Base-by-base conservation (phyloP, 345 rosid species). In the Populus davidiana region DNA sequence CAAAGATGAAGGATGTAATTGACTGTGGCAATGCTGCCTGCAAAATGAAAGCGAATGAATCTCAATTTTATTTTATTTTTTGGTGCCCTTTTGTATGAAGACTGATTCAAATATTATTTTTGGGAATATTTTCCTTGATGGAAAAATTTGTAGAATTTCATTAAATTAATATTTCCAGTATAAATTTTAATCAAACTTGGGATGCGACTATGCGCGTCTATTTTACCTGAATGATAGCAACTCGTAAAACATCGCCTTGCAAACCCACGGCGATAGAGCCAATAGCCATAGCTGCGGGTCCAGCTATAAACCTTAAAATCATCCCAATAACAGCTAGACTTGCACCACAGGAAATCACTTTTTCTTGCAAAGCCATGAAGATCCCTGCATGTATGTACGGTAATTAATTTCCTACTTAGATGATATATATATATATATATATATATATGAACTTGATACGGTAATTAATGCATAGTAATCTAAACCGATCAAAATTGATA, bases 1-100 rank as follows among this genome's bases (percentile, higher is more conserved):
- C 97, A 71, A 77, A 91, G 70, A 92, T 85, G 85, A 92, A 91
- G 3, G 94, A 88, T 2, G 92, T 89, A 63, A 92, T 92, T 31
- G 97, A 85, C 21, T 91, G 94, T 49, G 97, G 97, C 61, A 92
- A 36, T 35, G 97, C 97, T 54, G 93, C 97, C 97, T 90, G 86
- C 49, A 80, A 73, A 61, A 56, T 56, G 63, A 23, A 8, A 2
- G 5, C 13, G 13, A 2, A 8, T 21, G 27, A 21, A 54, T 21
- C 62, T 18, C 10, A 20, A 8, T 21, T 20, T 52, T 52, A 5
- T 5, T 38, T 38, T 8, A 6, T 38, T 38, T 18, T 0, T 50
- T 18, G 56, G 56, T 17, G 56, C 2, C n/a, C 6, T 50, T 50
- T 50, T n/a, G 62, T n/a, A 8, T 8, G 0, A n/a, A 1, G 62